Percentiles rank a stretch among this genome's conserved stretches.
Conservation (phyloP, 192 early-diverging fungal genomes). For the Funneliformis geosporum region DNA sequence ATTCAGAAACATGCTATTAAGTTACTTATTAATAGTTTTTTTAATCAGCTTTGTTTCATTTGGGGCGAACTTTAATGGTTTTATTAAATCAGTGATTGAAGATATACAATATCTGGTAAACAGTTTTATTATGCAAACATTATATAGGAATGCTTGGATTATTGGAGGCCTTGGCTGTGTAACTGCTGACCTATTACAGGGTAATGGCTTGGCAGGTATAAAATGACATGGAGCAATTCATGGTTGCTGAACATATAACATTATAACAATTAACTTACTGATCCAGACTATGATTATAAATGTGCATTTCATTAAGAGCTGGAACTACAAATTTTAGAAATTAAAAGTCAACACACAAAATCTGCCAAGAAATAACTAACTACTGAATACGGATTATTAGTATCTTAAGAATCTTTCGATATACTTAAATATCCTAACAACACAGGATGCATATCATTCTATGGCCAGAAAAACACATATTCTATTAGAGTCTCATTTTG, state of each 20-base stretch:
- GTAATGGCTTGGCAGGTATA: background rate
- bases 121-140: background rate
- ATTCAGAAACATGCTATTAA: constrained; percentile 4
- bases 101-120: background rate
- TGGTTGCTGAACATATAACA: background rate
- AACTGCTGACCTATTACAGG: background rate
- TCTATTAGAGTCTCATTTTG: background rate
- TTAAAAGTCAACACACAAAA: background rate
- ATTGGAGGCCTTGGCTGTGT: background rate
- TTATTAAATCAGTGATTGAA: constrained; percentile 2
- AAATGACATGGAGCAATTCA: background rate
- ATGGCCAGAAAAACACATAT: constrained; percentile 32
- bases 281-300: background rate
- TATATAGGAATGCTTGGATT: background rate
- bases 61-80: background rate
- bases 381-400: background rate
- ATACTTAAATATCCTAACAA: background rate
- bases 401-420: background rate
- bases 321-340: background rate
- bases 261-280: constrained; percentile 4
- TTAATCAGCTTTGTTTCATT: constrained; percentile 11
- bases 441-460: background rate
- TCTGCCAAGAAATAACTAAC: too few relatives aligned
- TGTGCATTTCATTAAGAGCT: background rate
- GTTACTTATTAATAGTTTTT: constrained; percentile 3